Percentiles rank a stretch among this genome's conserved stretches.
Evolutionary conservation across 148 eudicot genomes (phyloP).

Genomic region (Rhododendron mucronatum): DNA sequence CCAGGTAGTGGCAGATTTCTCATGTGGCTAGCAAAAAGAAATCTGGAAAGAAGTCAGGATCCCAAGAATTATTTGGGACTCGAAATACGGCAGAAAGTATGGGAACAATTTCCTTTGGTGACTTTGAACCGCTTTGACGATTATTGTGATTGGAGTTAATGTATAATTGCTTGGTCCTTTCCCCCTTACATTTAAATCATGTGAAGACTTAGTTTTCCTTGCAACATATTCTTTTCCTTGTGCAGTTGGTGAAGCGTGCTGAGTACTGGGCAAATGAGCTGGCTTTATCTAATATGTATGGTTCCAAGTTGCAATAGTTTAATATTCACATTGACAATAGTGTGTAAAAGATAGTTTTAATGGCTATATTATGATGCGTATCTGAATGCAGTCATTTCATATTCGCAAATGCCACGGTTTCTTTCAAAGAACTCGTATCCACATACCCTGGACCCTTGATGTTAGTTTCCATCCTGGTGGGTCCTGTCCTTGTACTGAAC

Average conservation of each 20-base stretch:
- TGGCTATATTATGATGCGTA: constrained; percentile 17
- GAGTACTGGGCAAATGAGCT: constrained; percentile 78
- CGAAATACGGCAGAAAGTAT: constrained; percentile 85
- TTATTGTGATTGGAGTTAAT: constrained; percentile 1
- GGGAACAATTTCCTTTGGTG: constrained; percentile 17
- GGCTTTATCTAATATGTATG: constrained; percentile 64
- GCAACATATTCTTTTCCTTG: constrained; percentile 12
- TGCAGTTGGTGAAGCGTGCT: constrained; percentile 86
- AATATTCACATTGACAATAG: constrained; percentile 4
- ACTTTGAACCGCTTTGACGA: constrained; percentile 15
- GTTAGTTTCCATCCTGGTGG: constrained; percentile 84
- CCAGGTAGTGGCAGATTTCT: constrained; percentile 98
- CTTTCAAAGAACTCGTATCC: constrained; percentile 69
- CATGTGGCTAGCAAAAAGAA: constrained; percentile 85
- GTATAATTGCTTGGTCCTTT: constrained; percentile 7
- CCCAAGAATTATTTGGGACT: constrained; percentile 80
- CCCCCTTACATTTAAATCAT: constrained; percentile 1
- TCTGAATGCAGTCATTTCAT: constrained; percentile 65
- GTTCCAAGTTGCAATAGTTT: background rate
- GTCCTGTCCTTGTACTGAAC: constrained; percentile 17
- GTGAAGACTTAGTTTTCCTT: background rate
- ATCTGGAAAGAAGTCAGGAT: constrained; percentile 46
- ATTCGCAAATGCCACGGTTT: constrained; percentile 74
- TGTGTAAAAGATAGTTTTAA: background rate
- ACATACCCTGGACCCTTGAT: constrained; percentile 89